Evolutionary conservation across 495 filamentous ascomycete species (phyloP), one percentile per base, ranked within the genome.

Genomic region (Cladorrhinum samala): DNA sequence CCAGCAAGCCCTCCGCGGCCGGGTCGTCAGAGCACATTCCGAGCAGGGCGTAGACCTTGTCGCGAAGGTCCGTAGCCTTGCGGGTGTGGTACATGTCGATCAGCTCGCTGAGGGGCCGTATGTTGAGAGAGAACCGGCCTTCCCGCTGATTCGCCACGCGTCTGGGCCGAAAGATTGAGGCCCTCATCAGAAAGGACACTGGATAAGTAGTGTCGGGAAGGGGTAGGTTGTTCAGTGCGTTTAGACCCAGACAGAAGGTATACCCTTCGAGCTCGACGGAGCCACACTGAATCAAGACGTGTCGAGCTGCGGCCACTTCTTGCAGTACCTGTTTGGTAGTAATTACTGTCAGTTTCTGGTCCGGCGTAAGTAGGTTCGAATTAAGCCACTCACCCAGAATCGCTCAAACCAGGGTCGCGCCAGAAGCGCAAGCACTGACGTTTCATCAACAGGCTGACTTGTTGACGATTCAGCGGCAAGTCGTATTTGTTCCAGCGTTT

Each of bases 1-100:
- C 27, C 11, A 11, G 11, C 11, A 33, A 11, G 5, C 27, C 6
- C 27, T 6, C 5, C 27, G 27, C 11, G 11, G 27, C 5, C 11
- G 27, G 11, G 27, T 33, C 27, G 27, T 33, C 27, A 33, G 27
- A 33, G 11, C 27, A 33, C 27, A 33, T 33, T 9, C 67, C 63
- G 24, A 69, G 63, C 30, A 71, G 56, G 33, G 66, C 65, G 62
- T 63, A 71, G 16, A 69, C 47, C 49, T 66, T 71, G 51, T 71
- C 65, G 19, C 58, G 63, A 36, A 7, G 51, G n/a, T 59, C 43
- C 33, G 60, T 65, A 53, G 66, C 66, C 43, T 65, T n/a, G n/a
- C 57, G 57, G 18, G 52, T 53, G 52, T 64, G 56, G 46, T 69
- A 69, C 59, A 69, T 66, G 51, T 65, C 64, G 30, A 69, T 46